Base-by-base conservation (phyloP, 1,284 basidiomycete genomes). In the Cryptococcus sp. region DNA sequence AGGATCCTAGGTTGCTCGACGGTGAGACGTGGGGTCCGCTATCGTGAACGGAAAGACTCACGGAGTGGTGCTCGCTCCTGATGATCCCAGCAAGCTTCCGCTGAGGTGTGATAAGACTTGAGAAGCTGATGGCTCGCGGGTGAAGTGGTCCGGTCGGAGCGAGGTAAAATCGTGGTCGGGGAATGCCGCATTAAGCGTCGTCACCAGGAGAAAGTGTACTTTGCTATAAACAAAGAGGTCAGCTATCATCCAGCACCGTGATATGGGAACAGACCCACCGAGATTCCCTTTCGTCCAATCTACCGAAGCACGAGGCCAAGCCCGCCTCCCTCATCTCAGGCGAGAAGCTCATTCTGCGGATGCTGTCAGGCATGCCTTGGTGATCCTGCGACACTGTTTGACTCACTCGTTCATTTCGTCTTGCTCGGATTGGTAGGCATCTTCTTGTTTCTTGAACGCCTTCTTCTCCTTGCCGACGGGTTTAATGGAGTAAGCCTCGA, bases 401-500 rank as follows among this genome's bases (percentile, higher is more conserved):
- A 74, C 75, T 73, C 65, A 78, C 74, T 77, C 77, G 39, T 77
- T 76, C 68, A 76, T 72, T 54, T 75, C 77, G 40, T 75, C 73
- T 50, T 76, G 72, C 46, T 74, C 77, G 41, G 66, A 67, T 46
- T 69, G 84, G 80, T 95, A 92, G 41, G 89, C 87, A 65, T 85
- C 84, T 76, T 96, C 93, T 79, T 98, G 87, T 16, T 87, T 83
- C 75, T 91, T 93, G 83, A 93, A 94, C 76, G 97, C 87, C 75
- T 91, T 92, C 85, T 94, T 93, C 83, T 99, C 96, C 74, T 91
- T 89, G 66, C 91, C 91, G 78, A 97, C 89, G 72, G 93, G 89
- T 84, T 99, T 99, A 85, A 93, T 95, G 68, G 90, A 93, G 82
- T 98, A 99, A 0, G 93, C 93, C 79, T 99, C 95, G 76, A 99